Percentiles rank a stretch among this genome's conserved stretches.
Conservation (phyloP, 2,329 filamentous ascomycete species). For the Alternaria sp. region DNA sequence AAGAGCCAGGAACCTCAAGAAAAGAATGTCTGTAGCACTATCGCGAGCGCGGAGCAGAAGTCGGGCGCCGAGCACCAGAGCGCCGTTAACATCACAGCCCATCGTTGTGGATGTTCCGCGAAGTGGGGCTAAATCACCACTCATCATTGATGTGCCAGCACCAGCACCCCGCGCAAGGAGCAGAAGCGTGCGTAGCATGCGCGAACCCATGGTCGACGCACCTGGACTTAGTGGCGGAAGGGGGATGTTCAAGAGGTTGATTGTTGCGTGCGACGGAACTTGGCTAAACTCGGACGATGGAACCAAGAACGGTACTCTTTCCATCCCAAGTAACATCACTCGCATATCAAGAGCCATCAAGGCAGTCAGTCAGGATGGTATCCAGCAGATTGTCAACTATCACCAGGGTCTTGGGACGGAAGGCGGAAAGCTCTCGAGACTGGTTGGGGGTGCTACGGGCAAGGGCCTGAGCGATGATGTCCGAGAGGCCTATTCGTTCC, state of each 20-base stretch:
- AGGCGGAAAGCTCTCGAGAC: conserved; percentile 51
- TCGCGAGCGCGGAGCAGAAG: conserved; percentile 40
- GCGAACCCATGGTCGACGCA: conserved; percentile 31
- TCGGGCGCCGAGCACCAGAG: conserved; percentile 37
- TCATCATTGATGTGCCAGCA: conserved; percentile 36
- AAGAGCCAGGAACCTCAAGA: conserved; percentile 17
- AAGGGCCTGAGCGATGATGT: conserved; percentile 57
- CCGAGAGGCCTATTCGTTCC: conserved; percentile 57
- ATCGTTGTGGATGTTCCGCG: conserved; percentile 33
- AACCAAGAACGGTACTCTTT: conserved; percentile 52
- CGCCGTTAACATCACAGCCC: conserved; percentile 26
- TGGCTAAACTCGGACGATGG: conserved; percentile 59
- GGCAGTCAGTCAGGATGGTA: conserved; percentile 54
- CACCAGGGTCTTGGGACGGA: conserved; percentile 57
- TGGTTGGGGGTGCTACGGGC: conserved; percentile 52
- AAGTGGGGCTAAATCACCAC: conserved; percentile 34
- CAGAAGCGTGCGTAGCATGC: conserved; percentile 31
- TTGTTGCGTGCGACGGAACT: conserved; percentile 53
- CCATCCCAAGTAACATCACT: conserved; percentile 58
- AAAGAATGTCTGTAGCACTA: conserved; percentile 35
- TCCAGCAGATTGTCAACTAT: conserved; percentile 60
- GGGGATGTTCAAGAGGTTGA: conserved; percentile 50
- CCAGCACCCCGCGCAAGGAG: conserved; percentile 31
- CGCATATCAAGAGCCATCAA: conserved; percentile 58
- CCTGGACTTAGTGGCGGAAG: conserved; percentile 45